A percentile compares a stretch with the other conserved stretches of the same genome.
phyloP scores from a whole-genome alignment of 768 basidiomycete genomes.

The Amanita pallidorosea region DNA sequence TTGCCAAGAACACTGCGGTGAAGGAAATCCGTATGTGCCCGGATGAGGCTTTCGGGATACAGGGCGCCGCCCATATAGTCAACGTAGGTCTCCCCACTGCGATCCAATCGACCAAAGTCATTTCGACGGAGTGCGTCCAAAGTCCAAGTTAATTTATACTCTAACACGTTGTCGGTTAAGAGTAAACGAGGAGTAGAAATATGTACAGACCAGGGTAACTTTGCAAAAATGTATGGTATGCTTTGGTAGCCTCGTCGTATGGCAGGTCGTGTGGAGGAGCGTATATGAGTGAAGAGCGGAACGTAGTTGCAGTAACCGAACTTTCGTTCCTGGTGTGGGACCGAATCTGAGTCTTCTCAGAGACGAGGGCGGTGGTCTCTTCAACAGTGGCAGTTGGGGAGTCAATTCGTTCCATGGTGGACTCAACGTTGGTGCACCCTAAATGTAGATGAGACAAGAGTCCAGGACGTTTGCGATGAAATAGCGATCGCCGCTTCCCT shows the following conservation, averaged over 20 bases:
- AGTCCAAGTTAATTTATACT: conserved; percentile 62
- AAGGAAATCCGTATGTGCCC: conserved; percentile 60
- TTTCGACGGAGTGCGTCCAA: conserved; percentile 55
- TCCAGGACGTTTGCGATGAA: conserved; percentile 23
- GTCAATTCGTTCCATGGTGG: conserved; percentile 21
- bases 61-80: conserved; percentile 83
- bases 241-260: conserved; percentile 25
- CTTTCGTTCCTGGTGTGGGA: not conserved
- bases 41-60: conserved; percentile 70
- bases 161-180: conserved; percentile 16
- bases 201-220: conserved; percentile 23
- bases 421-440: conserved; percentile 25
- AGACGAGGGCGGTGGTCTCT: conserved; percentile 23
- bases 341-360: conserved; percentile 14
- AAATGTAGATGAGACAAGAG: conserved; percentile 28
- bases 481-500: conserved; percentile 12
- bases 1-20: conserved; percentile 62
- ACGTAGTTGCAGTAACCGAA: not conserved
- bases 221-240: conserved; percentile 40
- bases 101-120: conserved; percentile 51
- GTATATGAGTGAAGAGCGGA: conserved; percentile 13
- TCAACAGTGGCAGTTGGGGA: conserved; percentile 18
- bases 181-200: not conserved
- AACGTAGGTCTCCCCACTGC: conserved; percentile 62
- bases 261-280: conserved; percentile 15